Evolutionary conservation across 2,329 filamentous ascomycete genomes (phyloP).

Genomic region (Bimuria novae-zelandiae): DNA sequence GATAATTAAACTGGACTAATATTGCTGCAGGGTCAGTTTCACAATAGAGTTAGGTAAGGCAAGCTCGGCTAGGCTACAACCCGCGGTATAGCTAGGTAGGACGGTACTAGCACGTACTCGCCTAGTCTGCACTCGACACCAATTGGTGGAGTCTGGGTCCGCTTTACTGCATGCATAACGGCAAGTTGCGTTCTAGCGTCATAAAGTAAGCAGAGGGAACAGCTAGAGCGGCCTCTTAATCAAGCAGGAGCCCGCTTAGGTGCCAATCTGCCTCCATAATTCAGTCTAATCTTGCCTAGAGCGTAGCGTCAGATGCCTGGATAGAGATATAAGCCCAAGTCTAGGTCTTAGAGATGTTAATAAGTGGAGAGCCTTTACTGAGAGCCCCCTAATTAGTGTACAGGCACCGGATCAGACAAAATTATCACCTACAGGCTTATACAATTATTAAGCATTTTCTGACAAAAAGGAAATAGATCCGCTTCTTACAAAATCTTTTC

Average conservation of each 20-base stretch:
- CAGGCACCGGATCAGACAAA: constrained; percentile 8
- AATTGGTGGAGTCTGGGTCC: constrained; percentile 13
- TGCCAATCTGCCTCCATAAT: constrained; percentile 14
- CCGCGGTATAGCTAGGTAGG: constrained; percentile 8
- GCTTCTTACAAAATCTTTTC: constrained; percentile 4
- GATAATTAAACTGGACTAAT: constrained; percentile 3
- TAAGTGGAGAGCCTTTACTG: constrained; percentile 4
- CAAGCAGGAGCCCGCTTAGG: constrained; percentile 11
- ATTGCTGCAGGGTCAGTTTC: constrained; percentile 6
- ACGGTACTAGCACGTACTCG: constrained; percentile 10
- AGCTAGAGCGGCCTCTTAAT: constrained; percentile 10
- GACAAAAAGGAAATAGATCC: constrained; percentile 7
- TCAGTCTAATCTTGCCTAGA: neutral
- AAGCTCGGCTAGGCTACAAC: constrained; percentile 12
- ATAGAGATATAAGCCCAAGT: constrained; percentile 10
- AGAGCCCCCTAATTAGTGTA: constrained; percentile 5
- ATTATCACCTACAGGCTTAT: constrained; percentile 2
- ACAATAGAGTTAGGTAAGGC: constrained; percentile 11
- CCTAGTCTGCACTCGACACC: constrained; percentile 8
- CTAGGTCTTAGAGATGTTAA: constrained; percentile 16
- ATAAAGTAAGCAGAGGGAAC: constrained; percentile 9
- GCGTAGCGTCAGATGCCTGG: constrained; percentile 9
- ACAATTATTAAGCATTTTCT: constrained; percentile 8
- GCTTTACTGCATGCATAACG: constrained; percentile 18
- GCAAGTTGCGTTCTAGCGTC: constrained; percentile 14